Conservation (phyloP, 352 stramenopile species). For the Phytophthora podocarpi region DNA sequence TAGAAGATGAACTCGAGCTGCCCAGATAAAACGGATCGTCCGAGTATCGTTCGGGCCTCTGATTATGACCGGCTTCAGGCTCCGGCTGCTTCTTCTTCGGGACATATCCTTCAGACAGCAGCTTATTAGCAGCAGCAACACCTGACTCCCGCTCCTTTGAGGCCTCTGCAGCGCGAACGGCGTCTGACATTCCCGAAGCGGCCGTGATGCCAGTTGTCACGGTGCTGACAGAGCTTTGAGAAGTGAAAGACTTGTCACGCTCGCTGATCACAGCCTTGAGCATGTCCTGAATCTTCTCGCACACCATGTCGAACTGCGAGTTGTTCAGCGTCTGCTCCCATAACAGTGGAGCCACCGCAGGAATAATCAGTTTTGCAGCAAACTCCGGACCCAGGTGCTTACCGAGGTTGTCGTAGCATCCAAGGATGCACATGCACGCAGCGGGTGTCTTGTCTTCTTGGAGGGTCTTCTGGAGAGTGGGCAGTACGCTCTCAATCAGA, state of each 20-base stretch:
- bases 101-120: conserved; percentile 82
- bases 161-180: conserved; percentile 66
- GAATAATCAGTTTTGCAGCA: conserved; percentile 83
- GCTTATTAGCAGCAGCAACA: conserved; percentile 74
- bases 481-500: conserved; percentile 83
- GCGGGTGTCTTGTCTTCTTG: conserved; percentile 83
- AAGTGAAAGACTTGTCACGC: conserved; percentile 79
- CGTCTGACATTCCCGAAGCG: conserved; percentile 69
- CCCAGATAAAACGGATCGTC: conserved; percentile 81
- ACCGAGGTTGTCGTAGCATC: conserved; percentile 89
- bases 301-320: conserved; percentile 85
- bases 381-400: conserved; percentile 88
- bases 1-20: conserved; percentile 41
- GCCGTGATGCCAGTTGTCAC: conserved; percentile 66
- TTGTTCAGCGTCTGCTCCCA: conserved; percentile 85
- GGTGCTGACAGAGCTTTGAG: conserved; percentile 67
- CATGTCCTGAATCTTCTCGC: conserved; percentile 89
- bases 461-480: conserved; percentile 73
- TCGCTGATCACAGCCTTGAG: conserved; percentile 86
- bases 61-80: conserved; percentile 23
- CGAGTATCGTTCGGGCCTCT: conserved; percentile 70
- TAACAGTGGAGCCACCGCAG: conserved; percentile 75
- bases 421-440: conserved; percentile 88
- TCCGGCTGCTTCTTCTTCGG: conserved; percentile 55
- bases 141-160: conserved; percentile 69